These are phyloP conservation scores for Candida qinlingensis DNA, from an alignment of 805 yeast species.

Conservation along the genomic window DNA sequence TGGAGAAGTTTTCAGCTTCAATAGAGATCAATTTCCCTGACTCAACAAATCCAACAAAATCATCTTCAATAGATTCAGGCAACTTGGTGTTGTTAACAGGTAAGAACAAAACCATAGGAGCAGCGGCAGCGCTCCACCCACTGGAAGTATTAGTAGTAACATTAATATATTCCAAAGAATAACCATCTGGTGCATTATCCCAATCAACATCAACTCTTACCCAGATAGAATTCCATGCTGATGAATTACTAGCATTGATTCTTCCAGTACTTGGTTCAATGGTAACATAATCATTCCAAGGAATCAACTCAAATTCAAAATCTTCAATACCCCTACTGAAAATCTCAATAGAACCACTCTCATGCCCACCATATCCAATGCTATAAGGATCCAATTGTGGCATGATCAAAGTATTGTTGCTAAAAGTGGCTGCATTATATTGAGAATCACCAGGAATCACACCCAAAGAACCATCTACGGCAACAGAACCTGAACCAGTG, in stretches of 20 bases:
- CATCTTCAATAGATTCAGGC: background rate
- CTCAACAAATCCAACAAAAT: slow-evolving; percentile 9
- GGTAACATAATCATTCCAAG: slow-evolving; percentile 11
- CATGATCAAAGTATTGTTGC: slow-evolving; percentile 9
- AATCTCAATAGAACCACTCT: slow-evolving; percentile 10
- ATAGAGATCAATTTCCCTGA: slow-evolving; percentile 10
- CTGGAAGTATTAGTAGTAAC: slow-evolving; percentile 10
- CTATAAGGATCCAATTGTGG: slow-evolving; percentile 10
- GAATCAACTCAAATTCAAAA: slow-evolving; percentile 9
- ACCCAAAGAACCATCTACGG: slow-evolving; percentile 5
- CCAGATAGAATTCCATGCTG: slow-evolving; percentile 6
- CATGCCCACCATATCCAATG: background rate
- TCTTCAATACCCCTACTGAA: slow-evolving; percentile 8
- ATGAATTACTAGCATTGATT: slow-evolving; percentile 6
- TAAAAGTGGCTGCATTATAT: slow-evolving; percentile 6
- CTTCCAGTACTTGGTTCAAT: slow-evolving; percentile 5
- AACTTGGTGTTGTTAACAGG: slow-evolving; percentile 11
- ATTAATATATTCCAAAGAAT: slow-evolving; percentile 11
- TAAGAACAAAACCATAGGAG: slow-evolving; percentile 6
- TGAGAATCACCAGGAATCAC: slow-evolving; percentile 9
- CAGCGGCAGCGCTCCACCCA: background rate
- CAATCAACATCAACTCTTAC: slow-evolving; percentile 10
- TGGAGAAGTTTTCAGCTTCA: slow-evolving; percentile 11
- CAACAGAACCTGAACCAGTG: slow-evolving; percentile 9
- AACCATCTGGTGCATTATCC: slow-evolving; percentile 9